Conservation (phyloP, 2,329 filamentous ascomycete genomes). For the Dactylonectria estremocensis region DNA sequence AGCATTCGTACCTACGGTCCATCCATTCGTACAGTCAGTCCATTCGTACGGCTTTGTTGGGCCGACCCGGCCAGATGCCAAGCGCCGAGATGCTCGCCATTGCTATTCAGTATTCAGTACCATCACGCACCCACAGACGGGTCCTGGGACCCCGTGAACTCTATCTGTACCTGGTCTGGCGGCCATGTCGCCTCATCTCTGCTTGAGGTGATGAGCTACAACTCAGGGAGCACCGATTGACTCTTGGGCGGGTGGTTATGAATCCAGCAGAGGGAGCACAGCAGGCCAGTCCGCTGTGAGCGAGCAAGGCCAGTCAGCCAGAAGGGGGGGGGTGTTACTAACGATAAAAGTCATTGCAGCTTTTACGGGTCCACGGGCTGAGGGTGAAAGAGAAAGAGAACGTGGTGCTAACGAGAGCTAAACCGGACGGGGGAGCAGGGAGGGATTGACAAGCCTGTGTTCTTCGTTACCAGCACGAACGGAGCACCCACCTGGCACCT, state of each 20-base stretch:
- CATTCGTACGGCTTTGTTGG: background rate
- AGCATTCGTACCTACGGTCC: background rate
- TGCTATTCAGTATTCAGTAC: background rate
- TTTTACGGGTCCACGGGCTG: conserved; percentile 2
- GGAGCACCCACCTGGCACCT: background rate
- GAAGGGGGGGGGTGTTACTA: conserved; percentile 3
- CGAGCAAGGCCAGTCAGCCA: background rate
- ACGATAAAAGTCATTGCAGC: background rate
- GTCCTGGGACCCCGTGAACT: background rate
- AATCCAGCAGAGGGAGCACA: background rate
- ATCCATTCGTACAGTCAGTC: background rate
- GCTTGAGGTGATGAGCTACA: background rate
- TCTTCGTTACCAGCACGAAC: too few species aligned
- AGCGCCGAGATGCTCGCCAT: background rate
- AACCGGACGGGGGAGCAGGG: background rate
- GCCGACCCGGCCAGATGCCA: background rate
- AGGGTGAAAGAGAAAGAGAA: background rate
- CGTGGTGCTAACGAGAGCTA: background rate
- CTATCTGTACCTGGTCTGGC: background rate
- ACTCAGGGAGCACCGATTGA: background rate
- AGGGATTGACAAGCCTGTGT: background rate
- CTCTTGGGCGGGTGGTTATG: background rate
- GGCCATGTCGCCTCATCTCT: background rate
- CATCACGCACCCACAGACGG: background rate
- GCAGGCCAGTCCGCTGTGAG: too few species aligned